Evolutionary conservation across 208 protist genomes (phyloP), one percentile per base, ranked within the genome.

Genomic region (Blastocrithidia nonstop): DNA sequence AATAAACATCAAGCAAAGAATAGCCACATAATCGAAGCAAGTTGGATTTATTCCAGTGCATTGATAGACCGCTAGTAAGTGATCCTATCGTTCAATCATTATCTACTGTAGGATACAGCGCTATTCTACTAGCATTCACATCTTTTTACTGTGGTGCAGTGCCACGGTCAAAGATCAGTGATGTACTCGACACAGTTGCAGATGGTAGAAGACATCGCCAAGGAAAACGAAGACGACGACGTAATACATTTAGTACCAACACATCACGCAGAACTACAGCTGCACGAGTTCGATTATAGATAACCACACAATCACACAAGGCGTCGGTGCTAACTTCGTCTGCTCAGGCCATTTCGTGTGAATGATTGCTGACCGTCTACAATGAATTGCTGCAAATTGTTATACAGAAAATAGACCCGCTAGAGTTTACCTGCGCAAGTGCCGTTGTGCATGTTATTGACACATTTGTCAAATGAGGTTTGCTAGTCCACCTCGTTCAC

Each of bases 131-230:
- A 37, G 71, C 77, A 31, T 71, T 88, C 20, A 66, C 68, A 26
- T 61, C 71, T 21, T 91, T 91, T 48, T 91, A 88, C 59, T 65
- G 60, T 28, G 82, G 82, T 9, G 71, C 74, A 4, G 74, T 91
- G 17, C 74, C 77, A 26, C 61, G 60, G 27, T 55, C 58, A 28
- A 70, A 75, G 46, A 72, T 84, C 36, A 54, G 66, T 17, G 48
- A 69, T 44, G 70, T 80, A 9, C 76, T 90, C 39, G 57, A 45
- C 36, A 29, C 33, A 50, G n/a, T n/a, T 54, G 32, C 19, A 44
- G 16, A 20, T 5, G 13, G 42, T 17, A 2, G 48, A 54, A 31
- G 28, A 38, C 33, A 36, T 19, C 32, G 17, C 41, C 1, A 15
- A 25, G 11, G 16, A 21, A 17, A 25, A 27, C 28, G 56, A n/a